phyloP scores from a whole-genome alignment of 164 flowering plant genomes.

The Tetracentron sinense region DNA sequence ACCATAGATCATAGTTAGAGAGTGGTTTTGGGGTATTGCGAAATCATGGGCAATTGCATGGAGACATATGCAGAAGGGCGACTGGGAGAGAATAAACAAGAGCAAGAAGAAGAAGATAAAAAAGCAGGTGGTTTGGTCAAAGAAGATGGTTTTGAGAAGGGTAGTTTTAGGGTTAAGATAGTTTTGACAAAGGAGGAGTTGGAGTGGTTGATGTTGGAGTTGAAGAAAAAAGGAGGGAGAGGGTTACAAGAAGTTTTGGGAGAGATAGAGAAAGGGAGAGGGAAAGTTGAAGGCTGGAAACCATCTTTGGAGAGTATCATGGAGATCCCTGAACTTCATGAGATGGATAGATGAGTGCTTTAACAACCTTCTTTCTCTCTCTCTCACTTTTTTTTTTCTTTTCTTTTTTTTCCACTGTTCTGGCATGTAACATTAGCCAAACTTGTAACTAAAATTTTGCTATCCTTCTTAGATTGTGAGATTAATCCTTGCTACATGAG shows the following conservation, averaged over 20 bases:
- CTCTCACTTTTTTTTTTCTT: too few species aligned
- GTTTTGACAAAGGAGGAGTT: constrained; percentile 51
- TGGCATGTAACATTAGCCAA: too few species aligned
- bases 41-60: constrained; percentile 49
- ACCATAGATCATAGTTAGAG: too few species aligned
- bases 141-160: constrained; percentile 9
- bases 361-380: too few species aligned
- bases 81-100: background rate
- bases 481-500: too few species aligned
- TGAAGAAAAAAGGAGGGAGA: constrained; percentile 33
- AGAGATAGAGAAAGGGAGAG: constrained; percentile 36
- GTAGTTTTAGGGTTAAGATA: constrained; percentile 39
- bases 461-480: too few species aligned
- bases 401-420: too few species aligned
- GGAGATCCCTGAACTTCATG: constrained; percentile 37
- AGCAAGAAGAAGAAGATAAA: constrained; percentile 1
- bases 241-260: constrained; percentile 37
- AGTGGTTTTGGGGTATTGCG: too few species aligned
- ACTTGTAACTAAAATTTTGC: too few species aligned
- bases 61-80: constrained; percentile 15
- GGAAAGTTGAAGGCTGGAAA: constrained; percentile 27
- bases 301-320: constrained; percentile 48
- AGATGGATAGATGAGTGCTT: constrained; percentile 31
- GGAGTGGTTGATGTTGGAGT: constrained; percentile 36
- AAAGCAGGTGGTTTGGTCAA: constrained; percentile 3